Evolutionary conservation across 2,329 filamentous ascomycete genomes (phyloP), one percentile per base, ranked within the genome.

Genomic region (Claviceps cyperi): DNA sequence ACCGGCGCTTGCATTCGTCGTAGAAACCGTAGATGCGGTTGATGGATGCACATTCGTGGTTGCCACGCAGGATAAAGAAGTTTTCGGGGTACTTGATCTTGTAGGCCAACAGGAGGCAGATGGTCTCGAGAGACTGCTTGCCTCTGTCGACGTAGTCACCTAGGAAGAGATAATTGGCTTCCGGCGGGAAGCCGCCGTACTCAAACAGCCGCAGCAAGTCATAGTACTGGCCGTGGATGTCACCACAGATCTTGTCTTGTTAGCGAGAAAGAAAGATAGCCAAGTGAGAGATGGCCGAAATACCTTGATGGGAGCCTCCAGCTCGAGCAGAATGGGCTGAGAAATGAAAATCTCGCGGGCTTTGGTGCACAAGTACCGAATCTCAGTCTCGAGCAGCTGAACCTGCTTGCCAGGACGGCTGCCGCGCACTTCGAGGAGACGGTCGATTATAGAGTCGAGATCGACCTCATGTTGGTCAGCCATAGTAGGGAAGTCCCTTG

Each of bases 31-130:
- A 98, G 70, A 97, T 94, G 65, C 92, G 88, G 75, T 94, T 98
- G 76, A 98, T 94, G 49, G 87, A 94, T 52, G 92, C 92, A 72
- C 92, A 97, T 71, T 98, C 92, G 76, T 98, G 92, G 76, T 98
- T 98, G 56, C 92, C 92, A 59, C 92, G 88, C 52, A 98, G 81
- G 58, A 98, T 86, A 76, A 98, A 98, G 75, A 98, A 97, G 76
- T 98, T 98, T 73, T 98, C 92, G 46, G 92, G 92, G 68, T 95
- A 97, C 75, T 97, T 97, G 80, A 98, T 94, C 81, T 98, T 98
- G 81, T 97, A 98, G 55, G 89, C 89, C 48, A 98, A 80, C 51
- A 98, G 78, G 56, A 98, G 77, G 74, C 89, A 95, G 70, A 98
- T 97, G 58, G 92, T 97, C 76, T 98, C 92, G 50, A 98, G 83